Base-by-base conservation (phyloP, 169 alveolate genomes). In the Cyclospora cayetanensis region DNA sequence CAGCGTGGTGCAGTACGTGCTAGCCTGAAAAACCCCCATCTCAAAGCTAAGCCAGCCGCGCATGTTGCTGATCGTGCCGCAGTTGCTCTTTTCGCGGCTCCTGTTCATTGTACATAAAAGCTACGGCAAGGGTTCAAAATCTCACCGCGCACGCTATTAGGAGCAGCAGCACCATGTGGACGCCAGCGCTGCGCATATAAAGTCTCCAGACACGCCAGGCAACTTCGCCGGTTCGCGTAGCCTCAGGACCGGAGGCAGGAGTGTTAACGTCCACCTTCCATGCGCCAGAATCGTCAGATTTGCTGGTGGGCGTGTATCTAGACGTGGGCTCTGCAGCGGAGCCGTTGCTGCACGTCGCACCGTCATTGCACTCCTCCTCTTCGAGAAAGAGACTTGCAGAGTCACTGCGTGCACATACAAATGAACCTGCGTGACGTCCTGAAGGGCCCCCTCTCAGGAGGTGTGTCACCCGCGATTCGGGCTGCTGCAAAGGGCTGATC, bases 161-260 rank as follows among this genome's bases (percentile, higher is more conserved):
- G 63, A 72, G 63, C 84, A 72, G 37, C 37, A 41, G 4, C 84
- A 72, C 60, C 22, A 37, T 37, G 84, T 72, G 84, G 22, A 43
- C 37, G 35, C 84, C 84, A 20, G 84, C 84, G 35, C 84, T 72
- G 84, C 84, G 84, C 52, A 72, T 72, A 37, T 72, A 72, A 25
- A 72, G 84, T 34, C 84, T 53, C 84, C 84, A 72, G 11, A 72
- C 84, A 11, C 84, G 9, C 84, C 84, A 72, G 4, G 84, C 29
- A 2, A 72, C 84, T 39, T 41, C 4, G n/a, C 84, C 84, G 42
- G 60, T 72, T 4, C 84, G 27, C 22, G 84, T 72, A 12, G 84
- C 63, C 52, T 72, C 84, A n/a, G 84, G 84, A 39, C 11, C 22
- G 2, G 84, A 34, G 25, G 84, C 84, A 22, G 84, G n/a, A 39